Percentiles rank a stretch among this genome's conserved stretches.
These are phyloP conservation scores for Mychonastes homosphaera DNA, from an alignment of 139 green algal genomes.

Conservation along the genomic window DNA sequence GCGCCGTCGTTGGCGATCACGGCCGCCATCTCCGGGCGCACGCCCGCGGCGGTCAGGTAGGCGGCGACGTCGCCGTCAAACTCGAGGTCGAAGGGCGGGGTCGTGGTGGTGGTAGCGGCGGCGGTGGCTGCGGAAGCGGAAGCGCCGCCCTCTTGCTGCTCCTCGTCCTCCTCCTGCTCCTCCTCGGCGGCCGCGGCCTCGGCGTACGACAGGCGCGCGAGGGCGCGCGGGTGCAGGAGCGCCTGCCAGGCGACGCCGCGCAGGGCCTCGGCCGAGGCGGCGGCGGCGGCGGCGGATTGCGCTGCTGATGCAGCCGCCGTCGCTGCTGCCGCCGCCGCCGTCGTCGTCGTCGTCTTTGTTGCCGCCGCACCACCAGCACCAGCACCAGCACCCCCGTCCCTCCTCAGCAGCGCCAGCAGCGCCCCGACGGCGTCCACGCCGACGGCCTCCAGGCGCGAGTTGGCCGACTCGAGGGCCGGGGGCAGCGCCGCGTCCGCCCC, in stretches of 20 bases:
- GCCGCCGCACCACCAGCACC: not conserved
- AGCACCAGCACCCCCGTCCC: not conserved
- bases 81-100: too few species aligned
- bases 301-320: not conserved
- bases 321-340: not conserved
- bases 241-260: constrained; percentile 21
- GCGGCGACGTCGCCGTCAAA: constrained; percentile 22
- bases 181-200: not conserved
- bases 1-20: not conserved
- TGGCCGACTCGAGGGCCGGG: constrained; percentile 9
- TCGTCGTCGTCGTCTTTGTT: constrained; percentile 10
- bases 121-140: too few species aligned
- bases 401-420: constrained; percentile 23
- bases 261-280: constrained; percentile 5
- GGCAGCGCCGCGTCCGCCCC: not conserved
- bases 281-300: not conserved
- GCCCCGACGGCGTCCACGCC: constrained; percentile 27
- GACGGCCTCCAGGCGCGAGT: not conserved
- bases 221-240: constrained; percentile 13
- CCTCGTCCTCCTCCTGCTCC: not conserved
- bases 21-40: constrained; percentile 28
- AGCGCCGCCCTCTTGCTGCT: too few species aligned
- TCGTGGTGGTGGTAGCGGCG: too few species aligned
- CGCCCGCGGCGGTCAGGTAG: constrained; percentile 19
- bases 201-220: constrained; percentile 7